Conservation (phyloP, 805 yeast genomes). For the Spathaspora boniae region DNA sequence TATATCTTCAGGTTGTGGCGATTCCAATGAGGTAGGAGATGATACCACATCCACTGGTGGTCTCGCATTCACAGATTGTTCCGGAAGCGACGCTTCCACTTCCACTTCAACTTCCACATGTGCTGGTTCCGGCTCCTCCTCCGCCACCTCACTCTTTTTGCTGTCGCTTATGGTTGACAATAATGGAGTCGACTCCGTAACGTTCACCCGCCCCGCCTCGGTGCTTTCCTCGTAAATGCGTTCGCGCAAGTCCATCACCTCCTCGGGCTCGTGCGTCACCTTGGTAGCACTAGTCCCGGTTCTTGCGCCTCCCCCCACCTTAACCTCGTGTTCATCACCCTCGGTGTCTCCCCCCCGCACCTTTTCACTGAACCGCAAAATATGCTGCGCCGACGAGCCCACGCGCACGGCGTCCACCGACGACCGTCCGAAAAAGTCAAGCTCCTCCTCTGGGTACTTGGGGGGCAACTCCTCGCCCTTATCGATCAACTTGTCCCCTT, state of each 20-base stretch:
- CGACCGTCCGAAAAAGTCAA: conserved; percentile 56
- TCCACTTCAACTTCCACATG: no score
- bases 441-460: conserved; percentile 58
- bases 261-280: conserved; percentile 32
- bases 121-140: no score
- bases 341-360: conserved; percentile 7
- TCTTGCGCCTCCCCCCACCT: conserved; percentile 9
- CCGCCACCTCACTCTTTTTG: no score
- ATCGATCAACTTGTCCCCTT: conserved; percentile 55
- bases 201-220: conserved; percentile 3
- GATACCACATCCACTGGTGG: no score
- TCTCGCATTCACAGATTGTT: no score
- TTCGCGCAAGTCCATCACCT: conserved; percentile 31
- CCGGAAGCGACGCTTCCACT: no score
- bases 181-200: conserved; percentile 10
- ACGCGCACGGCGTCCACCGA: conserved; percentile 15
- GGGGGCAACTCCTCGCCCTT: conserved; percentile 76
- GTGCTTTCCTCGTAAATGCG: conserved; percentile 27
- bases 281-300: no score
- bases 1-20: no score
- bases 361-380: conserved; percentile 10
- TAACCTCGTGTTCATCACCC: conserved; percentile 10
- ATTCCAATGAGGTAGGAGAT: no score
- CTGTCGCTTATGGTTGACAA: no score
- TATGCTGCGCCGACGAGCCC: conserved; percentile 28